phyloP scores from a whole-genome alignment of 257 asterid species.

The Solanum rostratum region DNA sequence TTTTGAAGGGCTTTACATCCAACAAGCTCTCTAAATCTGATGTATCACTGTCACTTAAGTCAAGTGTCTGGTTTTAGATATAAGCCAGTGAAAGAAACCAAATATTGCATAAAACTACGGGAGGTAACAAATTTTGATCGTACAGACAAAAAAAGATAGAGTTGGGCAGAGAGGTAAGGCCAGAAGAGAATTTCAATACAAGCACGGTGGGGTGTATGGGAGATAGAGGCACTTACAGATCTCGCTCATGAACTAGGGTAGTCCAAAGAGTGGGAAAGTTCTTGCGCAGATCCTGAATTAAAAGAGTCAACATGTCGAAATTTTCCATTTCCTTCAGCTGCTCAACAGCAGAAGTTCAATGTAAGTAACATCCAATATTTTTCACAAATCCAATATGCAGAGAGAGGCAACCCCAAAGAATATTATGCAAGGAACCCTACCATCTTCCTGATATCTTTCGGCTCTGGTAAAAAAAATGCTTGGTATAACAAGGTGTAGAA shows the following conservation, averaged over 20 bases:
- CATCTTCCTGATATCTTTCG: conserved; percentile 57
- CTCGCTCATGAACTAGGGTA: conserved; percentile 90
- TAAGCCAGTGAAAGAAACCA: neutral
- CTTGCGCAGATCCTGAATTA: conserved; percentile 93
- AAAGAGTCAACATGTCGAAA: conserved; percentile 78
- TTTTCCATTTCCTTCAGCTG: conserved; percentile 98
- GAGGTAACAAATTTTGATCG: neutral
- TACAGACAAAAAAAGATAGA: neutral
- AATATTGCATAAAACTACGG: neutral
- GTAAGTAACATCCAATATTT: neutral
- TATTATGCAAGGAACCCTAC: conserved; percentile 20
- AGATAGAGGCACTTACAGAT: conserved; percentile 41
- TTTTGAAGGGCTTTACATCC: neutral
- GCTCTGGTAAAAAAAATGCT: conserved; percentile 70
- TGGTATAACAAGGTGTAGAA: conserved; percentile 63
- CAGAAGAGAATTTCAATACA: neutral
- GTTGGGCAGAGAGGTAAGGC: neutral
- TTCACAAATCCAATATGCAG: neutral
- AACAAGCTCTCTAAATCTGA: neutral
- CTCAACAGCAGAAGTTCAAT: conserved; percentile 11
- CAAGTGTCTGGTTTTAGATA: neutral
- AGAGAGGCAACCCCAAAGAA: neutral
- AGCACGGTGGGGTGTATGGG: neutral
- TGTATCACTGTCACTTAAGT: neutral
- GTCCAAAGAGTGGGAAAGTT: conserved; percentile 88